Conservation (phyloP, 176 grass and related monocot species). For the Aechmea fasciata region DNA sequence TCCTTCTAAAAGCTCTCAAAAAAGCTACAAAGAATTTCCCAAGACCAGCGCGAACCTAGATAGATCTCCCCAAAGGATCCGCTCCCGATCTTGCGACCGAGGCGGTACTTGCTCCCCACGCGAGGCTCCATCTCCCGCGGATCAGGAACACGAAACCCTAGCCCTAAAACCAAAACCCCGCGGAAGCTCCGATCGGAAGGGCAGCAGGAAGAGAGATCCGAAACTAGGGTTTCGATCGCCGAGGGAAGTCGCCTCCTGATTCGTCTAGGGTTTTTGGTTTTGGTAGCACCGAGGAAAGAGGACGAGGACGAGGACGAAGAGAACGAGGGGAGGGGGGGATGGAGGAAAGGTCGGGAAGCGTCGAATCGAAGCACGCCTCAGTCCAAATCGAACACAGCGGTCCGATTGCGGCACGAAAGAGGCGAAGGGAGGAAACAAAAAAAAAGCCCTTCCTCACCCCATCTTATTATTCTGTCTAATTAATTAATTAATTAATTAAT, state of each 20-base stretch:
- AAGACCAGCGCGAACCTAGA: constrained; percentile 24
- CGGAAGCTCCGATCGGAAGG: not conserved
- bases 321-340: not conserved
- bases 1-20: not conserved
- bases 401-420: not conserved
- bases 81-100: constrained; percentile 36
- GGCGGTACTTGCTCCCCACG: constrained; percentile 32
- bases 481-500: no score
- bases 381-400: not conserved
- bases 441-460: no score
- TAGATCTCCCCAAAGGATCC: constrained; percentile 48
- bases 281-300: not conserved
- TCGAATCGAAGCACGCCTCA: not conserved
- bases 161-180: not conserved
- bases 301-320: not conserved
- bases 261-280: constrained; percentile 11
- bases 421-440: not conserved
- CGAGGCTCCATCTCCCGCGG: constrained; percentile 30
- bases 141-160: not conserved
- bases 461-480: no score
- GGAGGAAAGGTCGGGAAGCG: not conserved
- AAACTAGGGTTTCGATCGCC: not conserved
- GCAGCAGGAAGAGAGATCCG: not conserved
- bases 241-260: not conserved
- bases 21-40: not conserved